phyloP scores from a whole-genome alignment of 805 yeast species.

The Pichia cephalocereana region DNA sequence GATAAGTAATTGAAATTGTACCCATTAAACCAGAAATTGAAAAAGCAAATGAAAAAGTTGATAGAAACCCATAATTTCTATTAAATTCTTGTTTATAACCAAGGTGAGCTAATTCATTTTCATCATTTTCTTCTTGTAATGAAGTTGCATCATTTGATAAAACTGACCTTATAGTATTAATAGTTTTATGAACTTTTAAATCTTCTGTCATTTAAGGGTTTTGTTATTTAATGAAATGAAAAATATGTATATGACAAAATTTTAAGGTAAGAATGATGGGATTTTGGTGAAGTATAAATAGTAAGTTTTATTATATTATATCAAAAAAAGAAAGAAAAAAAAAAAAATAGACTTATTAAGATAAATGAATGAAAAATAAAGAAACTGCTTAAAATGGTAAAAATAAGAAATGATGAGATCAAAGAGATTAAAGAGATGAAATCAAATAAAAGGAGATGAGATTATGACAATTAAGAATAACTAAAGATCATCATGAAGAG shows the following conservation, averaged over 20 bases:
- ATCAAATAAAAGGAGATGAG: too few species aligned
- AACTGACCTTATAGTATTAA: constrained; percentile 1
- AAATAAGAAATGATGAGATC: background rate
- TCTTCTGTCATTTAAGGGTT: constrained; percentile 1
- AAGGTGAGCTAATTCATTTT: constrained; percentile 28
- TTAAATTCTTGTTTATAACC: constrained; percentile 57
- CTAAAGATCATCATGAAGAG: too few species aligned
- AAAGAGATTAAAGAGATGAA: background rate
- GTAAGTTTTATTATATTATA: too few species aligned
- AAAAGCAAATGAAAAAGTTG: constrained; percentile 57
- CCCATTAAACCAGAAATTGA: constrained; percentile 61
- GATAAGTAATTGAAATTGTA: constrained; percentile 45
- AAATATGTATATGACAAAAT: too few species aligned
- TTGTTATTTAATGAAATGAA: too few species aligned
- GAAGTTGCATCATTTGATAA: constrained; percentile 7
- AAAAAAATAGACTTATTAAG: too few species aligned
- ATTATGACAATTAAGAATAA: too few species aligned
- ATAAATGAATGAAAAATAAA: too few species aligned
- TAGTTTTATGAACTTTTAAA: background rate
- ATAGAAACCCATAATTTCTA: constrained; percentile 48
- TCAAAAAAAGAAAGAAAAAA: too few species aligned
- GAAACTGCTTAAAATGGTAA: background rate
- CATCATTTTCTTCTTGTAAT: constrained; percentile 1
- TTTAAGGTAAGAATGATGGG: too few species aligned
- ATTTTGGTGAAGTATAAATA: too few species aligned